Evolutionary conservation across 2,329 filamentous ascomycete species (phyloP).

Genomic region (Colletotrichum spaethianum): DNA sequence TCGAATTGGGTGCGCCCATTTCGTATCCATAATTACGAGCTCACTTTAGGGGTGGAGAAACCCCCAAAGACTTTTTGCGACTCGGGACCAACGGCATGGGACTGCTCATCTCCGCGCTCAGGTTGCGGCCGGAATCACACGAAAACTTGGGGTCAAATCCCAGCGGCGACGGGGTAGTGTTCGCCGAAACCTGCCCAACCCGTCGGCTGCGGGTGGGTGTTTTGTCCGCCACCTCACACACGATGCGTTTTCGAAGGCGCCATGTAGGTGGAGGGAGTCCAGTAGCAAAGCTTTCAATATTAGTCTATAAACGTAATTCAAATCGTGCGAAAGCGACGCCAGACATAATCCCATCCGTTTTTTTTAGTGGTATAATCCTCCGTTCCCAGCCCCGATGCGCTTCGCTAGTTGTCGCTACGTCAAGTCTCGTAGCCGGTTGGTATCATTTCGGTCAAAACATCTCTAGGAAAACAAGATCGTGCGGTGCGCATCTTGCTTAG

Average conservation of each 20-base stretch:
- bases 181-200: neutral
- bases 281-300: conserved; percentile 41
- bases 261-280: conserved; percentile 38
- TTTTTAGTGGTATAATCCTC: conserved; percentile 33
- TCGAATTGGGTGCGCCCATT: conserved; percentile 27
- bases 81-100: conserved; percentile 28
- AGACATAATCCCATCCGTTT: conserved; percentile 36
- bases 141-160: conserved; percentile 10
- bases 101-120: conserved; percentile 36
- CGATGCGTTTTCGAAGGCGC: conserved; percentile 6
- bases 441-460: conserved; percentile 40
- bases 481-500: conserved; percentile 21
- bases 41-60: conserved; percentile 17
- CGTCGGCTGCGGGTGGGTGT: too few relatives aligned
- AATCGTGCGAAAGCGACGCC: conserved; percentile 29
- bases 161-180: neutral
- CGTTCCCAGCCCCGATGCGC: conserved; percentile 16
- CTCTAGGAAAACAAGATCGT: conserved; percentile 27
- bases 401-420: conserved; percentile 20
- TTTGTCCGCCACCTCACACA: neutral
- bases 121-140: neutral
- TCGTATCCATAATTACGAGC: conserved; percentile 40
- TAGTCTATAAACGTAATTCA: conserved; percentile 34
- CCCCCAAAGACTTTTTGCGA: conserved; percentile 5
- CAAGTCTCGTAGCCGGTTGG: conserved; percentile 33